Evolutionary conservation across 331 rosid species (phyloP), one percentile per base, ranked within the genome.

Genomic region (Quercus lobata): DNA sequence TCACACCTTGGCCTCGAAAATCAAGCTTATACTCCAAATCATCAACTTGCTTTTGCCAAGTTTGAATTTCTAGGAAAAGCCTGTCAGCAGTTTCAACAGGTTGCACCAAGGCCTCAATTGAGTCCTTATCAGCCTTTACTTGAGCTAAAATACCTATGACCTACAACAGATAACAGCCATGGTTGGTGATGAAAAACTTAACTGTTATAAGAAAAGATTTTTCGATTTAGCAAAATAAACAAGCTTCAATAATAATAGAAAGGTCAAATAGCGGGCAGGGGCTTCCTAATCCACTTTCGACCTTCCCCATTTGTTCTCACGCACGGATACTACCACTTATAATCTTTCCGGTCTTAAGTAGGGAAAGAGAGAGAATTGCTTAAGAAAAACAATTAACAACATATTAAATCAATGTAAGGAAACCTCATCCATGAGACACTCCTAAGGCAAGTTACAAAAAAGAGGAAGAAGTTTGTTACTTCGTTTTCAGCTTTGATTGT

Each of bases 61-160:
- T 78, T 82, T 86, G 90, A 80, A 91, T 85, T 79, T 91, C 99
- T 82, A 84, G 96, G 84, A 83, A 89, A 71, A 86, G 77, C 62
- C 89, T 77, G 74, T 95, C 94, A 37, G 90, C 94, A 69, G 85
- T 83, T 83, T 93, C 99, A 86, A 88, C 77, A 63, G 94, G 97
- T 82, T 90, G 92, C 81, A 89, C 81, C 87, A 93, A 84, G 79
- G 77, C 63, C 78, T 93, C 96, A 79, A 90, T 81, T 76, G 82
- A 82, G 72, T 90, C 95, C 85, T 87, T 92, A 63, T 95, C 97
- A 60, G 89, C 82, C 89, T 93, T 88, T 22, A 93, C 87, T 84
- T 93, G 99, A 75, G 97, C 97, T 77, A 80, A 86, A 86, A 88
- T 92, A 84, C 93, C 97, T 41, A 93, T 74, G 61, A 90, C 91